phyloP scores from a whole-genome alignment of 257 asterid genomes.

The Henckelia pumila region DNA sequence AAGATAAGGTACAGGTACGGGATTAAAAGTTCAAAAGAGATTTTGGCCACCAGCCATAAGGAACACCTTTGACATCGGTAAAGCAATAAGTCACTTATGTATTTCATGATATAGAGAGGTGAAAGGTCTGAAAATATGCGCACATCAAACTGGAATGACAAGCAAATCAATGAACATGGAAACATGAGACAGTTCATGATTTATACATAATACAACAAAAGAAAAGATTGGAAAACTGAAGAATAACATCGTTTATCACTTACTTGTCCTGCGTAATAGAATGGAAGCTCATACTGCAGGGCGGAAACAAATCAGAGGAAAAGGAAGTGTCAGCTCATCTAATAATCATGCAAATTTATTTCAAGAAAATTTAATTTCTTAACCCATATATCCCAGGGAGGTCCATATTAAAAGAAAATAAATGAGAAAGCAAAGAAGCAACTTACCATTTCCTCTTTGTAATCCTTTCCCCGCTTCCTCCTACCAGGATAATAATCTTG shows the following conservation, averaged over 20 bases:
- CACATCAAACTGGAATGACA: not conserved
- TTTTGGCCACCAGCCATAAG: not conserved
- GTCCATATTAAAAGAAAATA: not conserved
- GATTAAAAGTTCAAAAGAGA: not conserved
- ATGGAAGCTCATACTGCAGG: constrained; percentile 95
- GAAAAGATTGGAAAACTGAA: not conserved
- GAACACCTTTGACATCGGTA: not conserved
- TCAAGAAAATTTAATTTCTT: constrained; percentile 5
- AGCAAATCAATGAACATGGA: not conserved
- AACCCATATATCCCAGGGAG: constrained; percentile 1
- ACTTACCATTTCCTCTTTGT: constrained; percentile 80
- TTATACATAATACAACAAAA: not conserved
- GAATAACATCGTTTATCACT: constrained; percentile 29
- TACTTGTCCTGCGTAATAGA: constrained; percentile 93
- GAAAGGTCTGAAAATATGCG: not conserved
- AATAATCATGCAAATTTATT: not conserved
- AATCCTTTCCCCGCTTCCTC: constrained; percentile 94
- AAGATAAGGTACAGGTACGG: no score
- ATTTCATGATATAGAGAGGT: not conserved
- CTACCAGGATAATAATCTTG: constrained; percentile 97
- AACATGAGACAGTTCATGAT: constrained; percentile 3
- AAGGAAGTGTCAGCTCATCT: constrained; percentile 31
- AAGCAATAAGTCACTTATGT: not conserved
- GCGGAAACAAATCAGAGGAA: constrained; percentile 27
- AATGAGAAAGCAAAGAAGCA: constrained; percentile 11